A percentile compares a stretch with the other conserved stretches of the same genome.
phyloP scores from a whole-genome alignment of 1,139 yeast species.

The Saccharomyces hybrid region DNA sequence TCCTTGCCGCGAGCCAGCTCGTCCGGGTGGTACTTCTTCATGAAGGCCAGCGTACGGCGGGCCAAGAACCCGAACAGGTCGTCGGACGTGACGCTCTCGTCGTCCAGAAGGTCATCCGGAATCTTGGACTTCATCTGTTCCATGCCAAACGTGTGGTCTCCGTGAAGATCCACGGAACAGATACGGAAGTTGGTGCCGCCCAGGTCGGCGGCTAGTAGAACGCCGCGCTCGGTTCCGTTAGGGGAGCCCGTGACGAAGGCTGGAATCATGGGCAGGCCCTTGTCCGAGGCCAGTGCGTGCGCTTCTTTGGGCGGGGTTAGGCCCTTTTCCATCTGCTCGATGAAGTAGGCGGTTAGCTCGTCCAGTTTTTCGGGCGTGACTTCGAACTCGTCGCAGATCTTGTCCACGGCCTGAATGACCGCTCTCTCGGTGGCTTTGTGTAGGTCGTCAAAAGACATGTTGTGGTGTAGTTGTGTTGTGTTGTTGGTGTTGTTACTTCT shows the following conservation, averaged over 20 bases:
- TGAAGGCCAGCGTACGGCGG: constrained; percentile 53
- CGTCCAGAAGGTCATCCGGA: constrained; percentile 59
- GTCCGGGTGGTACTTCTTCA: constrained; percentile 55
- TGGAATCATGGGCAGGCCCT: constrained; percentile 78
- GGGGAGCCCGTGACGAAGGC: constrained; percentile 77
- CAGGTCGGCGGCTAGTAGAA: constrained; percentile 71
- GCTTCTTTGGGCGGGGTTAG: constrained; percentile 27
- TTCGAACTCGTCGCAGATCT: constrained; percentile 48
- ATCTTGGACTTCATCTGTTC: constrained; percentile 67
- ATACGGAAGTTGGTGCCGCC: constrained; percentile 90
- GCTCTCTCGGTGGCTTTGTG: constrained; percentile 21
- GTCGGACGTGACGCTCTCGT: constrained; percentile 40
- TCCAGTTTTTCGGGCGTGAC: constrained; percentile 46
- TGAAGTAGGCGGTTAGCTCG: constrained; percentile 57
- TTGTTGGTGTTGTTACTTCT: neutral
- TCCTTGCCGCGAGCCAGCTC: constrained; percentile 21
- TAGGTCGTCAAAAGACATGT: constrained; percentile 27
- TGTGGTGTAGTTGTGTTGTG: neutral
- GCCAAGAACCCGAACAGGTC: constrained; percentile 70
- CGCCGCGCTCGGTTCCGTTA: constrained; percentile 71
- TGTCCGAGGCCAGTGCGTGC: constrained; percentile 37
- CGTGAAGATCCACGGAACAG: constrained; percentile 71
- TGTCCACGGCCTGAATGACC: constrained; percentile 35
- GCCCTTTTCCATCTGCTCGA: constrained; percentile 56
- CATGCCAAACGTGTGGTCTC: constrained; percentile 69